phyloP scores from a whole-genome alignment of 148 eudicot species.

The Dysphania ambrosioides region DNA sequence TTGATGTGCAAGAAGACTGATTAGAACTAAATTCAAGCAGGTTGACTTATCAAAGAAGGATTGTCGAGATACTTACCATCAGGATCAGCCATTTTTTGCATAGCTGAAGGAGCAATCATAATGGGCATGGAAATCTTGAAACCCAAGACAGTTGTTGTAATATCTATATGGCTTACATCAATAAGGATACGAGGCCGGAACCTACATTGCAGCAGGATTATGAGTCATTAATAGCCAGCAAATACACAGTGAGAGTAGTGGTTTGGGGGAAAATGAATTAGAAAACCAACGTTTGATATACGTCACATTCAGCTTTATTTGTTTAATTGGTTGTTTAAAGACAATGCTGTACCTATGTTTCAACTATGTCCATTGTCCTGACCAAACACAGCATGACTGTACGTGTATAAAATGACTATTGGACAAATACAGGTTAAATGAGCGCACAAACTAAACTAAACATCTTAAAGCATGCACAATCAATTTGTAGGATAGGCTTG shows the following conservation, averaged over 20 bases:
- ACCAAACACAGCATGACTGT: no score
- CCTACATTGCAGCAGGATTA: slow-evolving; percentile 28
- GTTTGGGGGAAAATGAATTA: no score
- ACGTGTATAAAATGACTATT: no score
- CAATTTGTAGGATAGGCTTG: no score
- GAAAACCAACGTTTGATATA: no score
- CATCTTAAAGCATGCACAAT: no score
- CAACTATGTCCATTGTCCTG: neutral
- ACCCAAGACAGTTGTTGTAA: slow-evolving; percentile 63
- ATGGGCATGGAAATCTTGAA: slow-evolving; percentile 86
- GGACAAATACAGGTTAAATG: no score
- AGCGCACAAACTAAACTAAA: no score
- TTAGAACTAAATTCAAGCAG: neutral
- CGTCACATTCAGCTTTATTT: no score
- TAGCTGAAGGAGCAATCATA: slow-evolving; percentile 91
- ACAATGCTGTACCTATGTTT: neutral
- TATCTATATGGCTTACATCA: slow-evolving; percentile 74
- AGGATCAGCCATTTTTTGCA: slow-evolving; percentile 92
- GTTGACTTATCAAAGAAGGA: neutral
- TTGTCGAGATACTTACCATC: slow-evolving; percentile 47
- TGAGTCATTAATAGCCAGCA: neutral
- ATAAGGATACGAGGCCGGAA: slow-evolving; percentile 81
- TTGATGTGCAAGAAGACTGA: no score
- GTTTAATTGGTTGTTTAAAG: neutral
- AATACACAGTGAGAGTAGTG: no score